phyloP scores from a whole-genome alignment of 768 basidiomycete species.

The Leccinum boreale region DNA sequence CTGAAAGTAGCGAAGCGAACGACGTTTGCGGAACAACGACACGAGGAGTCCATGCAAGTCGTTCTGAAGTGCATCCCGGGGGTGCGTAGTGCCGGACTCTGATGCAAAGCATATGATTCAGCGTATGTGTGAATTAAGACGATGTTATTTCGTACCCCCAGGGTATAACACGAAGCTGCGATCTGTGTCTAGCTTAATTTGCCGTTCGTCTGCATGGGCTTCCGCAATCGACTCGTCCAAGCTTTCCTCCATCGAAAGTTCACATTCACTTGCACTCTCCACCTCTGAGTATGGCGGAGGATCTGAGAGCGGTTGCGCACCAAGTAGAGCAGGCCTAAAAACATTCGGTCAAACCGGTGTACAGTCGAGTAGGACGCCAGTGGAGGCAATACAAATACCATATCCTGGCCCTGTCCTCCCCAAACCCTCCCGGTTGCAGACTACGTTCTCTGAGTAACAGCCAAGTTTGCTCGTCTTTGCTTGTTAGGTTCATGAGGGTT shows the following conservation, averaged over 20 bases:
- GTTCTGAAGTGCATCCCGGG: constrained; percentile 54
- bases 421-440: constrained; percentile 62
- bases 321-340: constrained; percentile 28
- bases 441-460: constrained; percentile 43
- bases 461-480: constrained; percentile 41
- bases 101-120: constrained; percentile 9
- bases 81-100: constrained; percentile 15
- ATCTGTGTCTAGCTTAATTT: constrained; percentile 86
- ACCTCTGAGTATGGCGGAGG: constrained; percentile 27
- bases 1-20: constrained; percentile 80
- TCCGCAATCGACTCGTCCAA: not conserved
- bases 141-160: constrained; percentile 52
- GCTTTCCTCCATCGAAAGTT: not conserved
- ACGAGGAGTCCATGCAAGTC: constrained; percentile 73
- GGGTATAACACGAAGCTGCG: constrained; percentile 93
- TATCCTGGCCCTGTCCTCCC: constrained; percentile 47
- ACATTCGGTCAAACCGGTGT: constrained; percentile 19
- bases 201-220: constrained; percentile 75
- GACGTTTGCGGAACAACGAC: constrained; percentile 67
- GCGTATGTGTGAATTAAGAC: constrained; percentile 7
- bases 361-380: not conserved
- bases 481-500: constrained; percentile 21
- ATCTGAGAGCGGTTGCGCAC: constrained; percentile 40
- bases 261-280: constrained; percentile 8
- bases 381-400: constrained; percentile 43